Evolutionary conservation across 2,329 filamentous ascomycete genomes (phyloP), one percentile per base, ranked within the genome.

Genomic region (Claviceps sp.): DNA sequence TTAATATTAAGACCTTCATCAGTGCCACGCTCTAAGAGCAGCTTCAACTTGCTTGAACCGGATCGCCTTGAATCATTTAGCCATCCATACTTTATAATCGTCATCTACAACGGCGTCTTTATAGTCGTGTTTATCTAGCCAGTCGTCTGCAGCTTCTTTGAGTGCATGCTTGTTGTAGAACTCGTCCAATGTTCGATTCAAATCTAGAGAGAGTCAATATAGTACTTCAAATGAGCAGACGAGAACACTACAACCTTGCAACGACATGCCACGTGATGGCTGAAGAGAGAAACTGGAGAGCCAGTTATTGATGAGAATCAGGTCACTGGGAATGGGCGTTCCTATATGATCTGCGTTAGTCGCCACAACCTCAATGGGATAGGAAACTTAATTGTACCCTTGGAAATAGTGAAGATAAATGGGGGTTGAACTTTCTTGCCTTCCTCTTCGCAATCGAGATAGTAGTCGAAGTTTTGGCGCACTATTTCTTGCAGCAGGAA

Each of bases 401-500:
- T 52, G 2, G 55, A 20, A 11, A 59, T 53, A 8, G 56, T 58
- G 22, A 50, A 58, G 1, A 59, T 55, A 11, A 24, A 49, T 26
- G 56, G 54, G 3, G 20, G 51, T 6, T 58, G 55, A 20, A 53
- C 41, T 24, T 47, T 1, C 8, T 48, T 6, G 16, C 54, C 55
- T 14, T 50, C 38, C 0, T 56, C 56, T 18, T 52, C n/a, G 5
- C 53, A 53, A 40, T 59, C 58, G 34, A 58, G 51, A 38, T 26
- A 9, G 2, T 59, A 47, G 40, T 59, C 57, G 43, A 56, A 51
- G 44, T 55, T 54, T 42, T 30, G 42, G 3, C 58, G 55, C 2
- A 57, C 14, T 9, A 48, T 20, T 38, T 58, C 57, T 14, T 60
- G 57, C 55, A 55, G 54, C 45, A 48, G 52, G n/a, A 58, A 58